Percentiles rank a stretch among this genome's conserved stretches.
These are phyloP conservation scores for Epichloe sp. DNA, from an alignment of 2,329 filamentous ascomycete genomes.

Conservation along the genomic window DNA sequence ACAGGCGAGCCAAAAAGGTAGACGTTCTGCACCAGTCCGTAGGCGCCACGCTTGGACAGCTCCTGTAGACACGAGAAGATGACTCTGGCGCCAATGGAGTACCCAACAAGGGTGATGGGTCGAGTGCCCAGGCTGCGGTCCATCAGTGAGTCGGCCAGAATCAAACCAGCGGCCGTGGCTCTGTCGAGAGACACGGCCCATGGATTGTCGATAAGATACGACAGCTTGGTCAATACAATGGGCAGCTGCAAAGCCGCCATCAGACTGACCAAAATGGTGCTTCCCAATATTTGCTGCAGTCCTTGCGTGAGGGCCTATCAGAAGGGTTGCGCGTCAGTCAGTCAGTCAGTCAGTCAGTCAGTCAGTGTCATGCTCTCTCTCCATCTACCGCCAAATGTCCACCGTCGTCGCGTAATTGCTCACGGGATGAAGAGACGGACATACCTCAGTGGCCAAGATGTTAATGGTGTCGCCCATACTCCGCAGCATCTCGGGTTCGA, in stretches of 20 bases:
- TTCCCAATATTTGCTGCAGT: constrained; percentile 86
- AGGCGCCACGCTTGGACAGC: constrained; percentile 68
- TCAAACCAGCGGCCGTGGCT: constrained; percentile 76
- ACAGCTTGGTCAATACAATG: constrained; percentile 80
- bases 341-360: not conserved
- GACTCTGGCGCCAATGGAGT: constrained; percentile 81
- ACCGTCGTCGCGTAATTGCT: too few relatives aligned
- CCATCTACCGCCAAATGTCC: not conserved
- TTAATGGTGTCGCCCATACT: constrained; percentile 99
- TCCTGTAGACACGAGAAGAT: constrained; percentile 88
- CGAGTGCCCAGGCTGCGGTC: constrained; percentile 83
- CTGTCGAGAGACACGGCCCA: constrained; percentile 95
- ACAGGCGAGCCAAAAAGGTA: constrained; percentile 89
- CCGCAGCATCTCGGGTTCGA: constrained; percentile 95
- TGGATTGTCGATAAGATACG: constrained; percentile 95
- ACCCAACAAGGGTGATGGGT: constrained; percentile 86
- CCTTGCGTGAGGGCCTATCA: constrained; percentile 80
- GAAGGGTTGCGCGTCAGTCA: not conserved
- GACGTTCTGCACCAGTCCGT: constrained; percentile 84
- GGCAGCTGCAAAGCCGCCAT: constrained; percentile 94
- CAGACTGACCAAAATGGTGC: constrained; percentile 72
- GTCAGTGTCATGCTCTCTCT: not conserved
- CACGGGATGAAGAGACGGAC: constrained; percentile 16
- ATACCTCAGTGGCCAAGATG: constrained; percentile 89
- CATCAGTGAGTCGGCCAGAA: constrained; percentile 86